Conservation (phyloP, 768 basidiomycete species). For the Mycena haematopus region DNA sequence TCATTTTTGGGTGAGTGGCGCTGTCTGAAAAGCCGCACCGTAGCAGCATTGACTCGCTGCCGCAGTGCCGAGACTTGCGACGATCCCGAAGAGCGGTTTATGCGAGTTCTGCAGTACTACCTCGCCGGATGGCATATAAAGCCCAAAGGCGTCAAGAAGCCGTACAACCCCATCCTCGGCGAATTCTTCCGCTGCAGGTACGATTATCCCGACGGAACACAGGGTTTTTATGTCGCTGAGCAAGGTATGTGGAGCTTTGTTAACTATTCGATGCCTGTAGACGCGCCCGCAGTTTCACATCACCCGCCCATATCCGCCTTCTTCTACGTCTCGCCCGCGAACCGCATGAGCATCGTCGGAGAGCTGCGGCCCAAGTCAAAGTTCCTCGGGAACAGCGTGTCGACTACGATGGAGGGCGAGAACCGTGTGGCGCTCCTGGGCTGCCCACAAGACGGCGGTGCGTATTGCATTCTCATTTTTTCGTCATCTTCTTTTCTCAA, state of each 20-base stretch:
- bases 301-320: constrained; percentile 96
- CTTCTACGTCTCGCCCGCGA: constrained; percentile 92
- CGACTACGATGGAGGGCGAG: constrained; percentile 96
- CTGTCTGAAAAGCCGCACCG: constrained; percentile 16
- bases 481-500: constrained; percentile 10
- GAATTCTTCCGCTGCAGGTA: constrained; percentile 98
- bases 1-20: constrained; percentile 84
- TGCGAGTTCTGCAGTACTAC: constrained; percentile 91
- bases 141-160: constrained; percentile 99
- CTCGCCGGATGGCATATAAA: constrained; percentile 99
- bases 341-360: constrained; percentile 85
- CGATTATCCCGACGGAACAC: constrained; percentile 87
- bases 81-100: constrained; percentile 89
- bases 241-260: constrained; percentile 65
- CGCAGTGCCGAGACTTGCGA: constrained; percentile 78
- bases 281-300: constrained; percentile 75
- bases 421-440: constrained; percentile 86
- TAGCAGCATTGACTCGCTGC: constrained; percentile 16
- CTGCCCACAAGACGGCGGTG: constrained; percentile 86
- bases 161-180: constrained; percentile 97
- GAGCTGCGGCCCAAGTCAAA: constrained; percentile 95
- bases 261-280: constrained; percentile 10
- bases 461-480: constrained; percentile 37
- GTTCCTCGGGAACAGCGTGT: constrained; percentile 96
- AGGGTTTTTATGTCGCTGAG: constrained; percentile 95